Base-by-base conservation (phyloP, 2,329 filamentous ascomycete species). In the Curvularia eragrostidis region DNA sequence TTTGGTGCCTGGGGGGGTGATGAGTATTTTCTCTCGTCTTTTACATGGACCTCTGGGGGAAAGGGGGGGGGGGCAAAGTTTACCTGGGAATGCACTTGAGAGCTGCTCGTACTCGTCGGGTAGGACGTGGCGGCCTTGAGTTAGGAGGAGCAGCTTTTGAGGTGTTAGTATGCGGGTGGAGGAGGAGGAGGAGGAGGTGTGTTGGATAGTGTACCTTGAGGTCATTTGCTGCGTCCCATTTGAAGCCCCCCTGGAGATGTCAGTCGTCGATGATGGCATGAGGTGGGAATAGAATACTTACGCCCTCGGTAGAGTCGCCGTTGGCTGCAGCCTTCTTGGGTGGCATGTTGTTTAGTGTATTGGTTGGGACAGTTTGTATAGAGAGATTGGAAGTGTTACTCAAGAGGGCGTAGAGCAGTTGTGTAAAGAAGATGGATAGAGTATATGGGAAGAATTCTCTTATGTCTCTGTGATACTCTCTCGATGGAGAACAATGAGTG, bases 91-190 rank as follows among this genome's bases (percentile, higher is more conserved):
- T 8, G 48, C 63, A 0, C n/a, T 26, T 19, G 50, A 23, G n/a
- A 70, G 34, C 1, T 57, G 18, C 5, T 64, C 57, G 44, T 57
- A 67, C 39, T 70, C 69, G 2, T 59, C 54, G 3, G 54, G 39
- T 1, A 50, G 48, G 44, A 68, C 32, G 49, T 60, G 53, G 48
- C 63, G 62, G 50, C 60, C 58, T 49, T 58, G 52, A 3, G 47
- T 68, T 8, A 72, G 46, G 54, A 71, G 48, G 56, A 70, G 44
- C 54, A 69, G 54, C 70, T 76, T 5, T 32, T 21, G 5, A 9
- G 13, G 28, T 9, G 28, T 61, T 47, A 57, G 56, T 13, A 64
- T 48, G 59, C n/a, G 3, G 36, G 72, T 73, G 81, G n/a, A 28
- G 6, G n/a, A 2, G 19, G 32, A 15, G 12, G 24, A 6, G 24